Base-by-base conservation (phyloP, 2,329 filamentous ascomycete species). In the Trichoderma gracile region DNA sequence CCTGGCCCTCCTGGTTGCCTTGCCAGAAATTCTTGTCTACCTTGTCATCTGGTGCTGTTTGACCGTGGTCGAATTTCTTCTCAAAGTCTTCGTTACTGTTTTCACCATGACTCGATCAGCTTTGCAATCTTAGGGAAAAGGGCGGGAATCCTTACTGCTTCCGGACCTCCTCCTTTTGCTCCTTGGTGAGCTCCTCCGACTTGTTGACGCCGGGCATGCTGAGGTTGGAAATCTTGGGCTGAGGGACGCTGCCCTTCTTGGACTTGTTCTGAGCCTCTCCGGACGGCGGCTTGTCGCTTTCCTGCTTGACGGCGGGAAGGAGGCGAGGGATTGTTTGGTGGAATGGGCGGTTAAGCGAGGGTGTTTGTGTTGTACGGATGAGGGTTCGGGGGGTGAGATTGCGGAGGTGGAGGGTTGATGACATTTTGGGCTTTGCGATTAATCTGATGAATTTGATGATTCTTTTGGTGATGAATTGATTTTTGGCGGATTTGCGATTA, bases 111-210 rank as follows among this genome's bases (percentile, higher is more conserved):
- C 9, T 3, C 1, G n/a, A n/a, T 62, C 8, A 62, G 49, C 42
- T 30, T 17, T n/a, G n/a, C n/a, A n/a, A n/a, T n/a, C n/a, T n/a
- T n/a, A 10, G 21, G 10, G 12, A 38, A 5, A 14, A 38, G 12
- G 10, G 33, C 2, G 3, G 5, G 33, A 14, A 5, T 19, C 33
- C 58, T 62, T 54, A 62, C 59, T 88, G 86, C 73, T 79, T 72
- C 59, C 86, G 80, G 17, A 87, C 85, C 74, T 87, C 84, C 49
- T 76, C 76, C 72, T 82, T 78, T 74, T 86, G 82, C 71, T 83
- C 82, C 64, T 81, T 74, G 23, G 76, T 81, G 66, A 85, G 69
- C 7, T 74, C 71, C 58, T 74, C 68, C 1, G 57, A 60, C 14
- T 69, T 54, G 4, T 67, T 68, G 45, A 72, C 70, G 3, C 76